phyloP scores from a whole-genome alignment of 2,329 filamentous ascomycete genomes.

The Alternaria consortialis region DNA sequence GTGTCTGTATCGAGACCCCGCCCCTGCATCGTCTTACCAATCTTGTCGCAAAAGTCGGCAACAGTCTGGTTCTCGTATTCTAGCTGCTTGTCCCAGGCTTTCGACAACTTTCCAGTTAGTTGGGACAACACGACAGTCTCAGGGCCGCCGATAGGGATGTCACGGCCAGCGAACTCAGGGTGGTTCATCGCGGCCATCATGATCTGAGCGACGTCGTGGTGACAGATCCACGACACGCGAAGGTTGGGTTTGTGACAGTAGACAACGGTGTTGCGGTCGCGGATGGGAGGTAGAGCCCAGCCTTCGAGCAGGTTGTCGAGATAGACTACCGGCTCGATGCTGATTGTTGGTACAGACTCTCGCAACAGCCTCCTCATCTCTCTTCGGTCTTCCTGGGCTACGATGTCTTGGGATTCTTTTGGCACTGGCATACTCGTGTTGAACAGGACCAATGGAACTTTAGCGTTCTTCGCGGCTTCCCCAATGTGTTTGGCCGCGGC shows the following conservation, averaged over 20 bases:
- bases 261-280: constrained; percentile 47
- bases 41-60: constrained; percentile 38
- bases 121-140: constrained; percentile 47
- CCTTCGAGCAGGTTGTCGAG: constrained; percentile 54
- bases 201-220: constrained; percentile 52
- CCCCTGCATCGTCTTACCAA: constrained; percentile 45
- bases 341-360: constrained; percentile 43
- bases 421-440: constrained; percentile 44
- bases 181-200: constrained; percentile 50
- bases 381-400: constrained; percentile 41
- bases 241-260: constrained; percentile 54
- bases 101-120: constrained; percentile 46
- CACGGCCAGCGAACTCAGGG: constrained; percentile 46
- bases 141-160: constrained; percentile 50
- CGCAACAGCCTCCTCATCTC: constrained; percentile 45
- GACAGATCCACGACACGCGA: constrained; percentile 53
- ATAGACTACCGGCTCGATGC: constrained; percentile 52
- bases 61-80: constrained; percentile 46
- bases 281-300: constrained; percentile 50
- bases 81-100: constrained; percentile 46
- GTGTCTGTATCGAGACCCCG: constrained; percentile 49
- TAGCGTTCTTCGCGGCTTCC: constrained; percentile 24
- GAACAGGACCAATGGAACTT: constrained; percentile 35
- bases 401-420: constrained; percentile 31
- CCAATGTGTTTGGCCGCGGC: constrained; percentile 32